These are phyloP conservation scores for Trametes sanguinea DNA, from an alignment of 768 basidiomycete species.

Conservation along the genomic window DNA sequence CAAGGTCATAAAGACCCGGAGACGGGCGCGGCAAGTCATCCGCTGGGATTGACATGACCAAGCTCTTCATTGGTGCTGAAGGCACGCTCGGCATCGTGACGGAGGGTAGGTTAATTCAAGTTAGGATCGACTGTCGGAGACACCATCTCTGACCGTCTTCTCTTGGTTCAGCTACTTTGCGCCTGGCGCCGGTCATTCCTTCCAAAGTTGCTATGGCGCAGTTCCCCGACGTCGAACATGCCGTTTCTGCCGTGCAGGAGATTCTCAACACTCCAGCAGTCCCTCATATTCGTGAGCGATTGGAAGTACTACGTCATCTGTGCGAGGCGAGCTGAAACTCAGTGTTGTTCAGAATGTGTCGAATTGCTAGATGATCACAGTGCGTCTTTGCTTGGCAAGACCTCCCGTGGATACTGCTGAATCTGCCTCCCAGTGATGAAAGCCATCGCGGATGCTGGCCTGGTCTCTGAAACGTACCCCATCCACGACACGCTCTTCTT, in stretches of 20 bases:
- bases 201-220: constrained; percentile 88
- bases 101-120: constrained; percentile 51
- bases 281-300: constrained; percentile 61
- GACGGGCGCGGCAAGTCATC: constrained; percentile 80
- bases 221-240: constrained; percentile 77
- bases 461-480: constrained; percentile 61
- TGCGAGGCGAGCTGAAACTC: not conserved
- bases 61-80: constrained; percentile 88
- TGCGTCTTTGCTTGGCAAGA: constrained; percentile 3
- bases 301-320: not conserved
- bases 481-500: constrained; percentile 84
- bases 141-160: not conserved
- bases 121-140: not conserved
- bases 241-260: constrained; percentile 81
- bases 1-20: constrained; percentile 84
- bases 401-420: not conserved
- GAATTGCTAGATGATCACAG: constrained; percentile 68
- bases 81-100: constrained; percentile 91
- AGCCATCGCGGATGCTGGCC: constrained; percentile 68
- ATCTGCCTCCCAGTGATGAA: constrained; percentile 56
- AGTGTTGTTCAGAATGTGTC: constrained; percentile 66
- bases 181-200: constrained; percentile 78
- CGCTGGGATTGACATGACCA: constrained; percentile 85
- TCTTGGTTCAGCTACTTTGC: constrained; percentile 62
- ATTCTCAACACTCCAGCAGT: constrained; percentile 65